These are phyloP conservation scores for Geranium incanum DNA, from an alignment of 441 rosid species.

Conservation along the genomic window DNA sequence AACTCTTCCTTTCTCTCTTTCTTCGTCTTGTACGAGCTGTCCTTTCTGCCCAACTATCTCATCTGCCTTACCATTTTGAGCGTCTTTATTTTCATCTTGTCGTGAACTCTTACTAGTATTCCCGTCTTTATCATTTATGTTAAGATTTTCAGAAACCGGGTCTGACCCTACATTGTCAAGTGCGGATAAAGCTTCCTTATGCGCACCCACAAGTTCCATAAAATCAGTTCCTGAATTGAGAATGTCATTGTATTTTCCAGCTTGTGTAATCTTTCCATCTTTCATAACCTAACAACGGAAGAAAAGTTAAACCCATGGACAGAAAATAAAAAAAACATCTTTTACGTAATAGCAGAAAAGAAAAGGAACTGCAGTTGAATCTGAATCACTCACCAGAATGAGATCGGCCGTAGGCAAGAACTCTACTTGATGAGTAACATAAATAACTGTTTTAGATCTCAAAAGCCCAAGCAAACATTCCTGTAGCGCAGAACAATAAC, in stretches of 20 bases:
- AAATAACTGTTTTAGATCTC: conserved; percentile 46
- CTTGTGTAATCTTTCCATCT: conserved; percentile 74
- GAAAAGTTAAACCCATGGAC: too few species aligned
- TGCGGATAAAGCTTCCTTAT: conserved; percentile 52
- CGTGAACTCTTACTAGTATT: conserved; percentile 19
- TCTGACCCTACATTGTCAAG: conserved; percentile 38
- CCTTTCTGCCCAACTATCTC: conserved; percentile 38
- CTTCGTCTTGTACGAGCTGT: conserved; percentile 86
- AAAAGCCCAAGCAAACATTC: conserved; percentile 50
- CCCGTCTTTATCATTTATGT: conserved; percentile 13
- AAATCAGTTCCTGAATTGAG: conserved; percentile 65
- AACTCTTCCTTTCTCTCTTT: conserved; percentile 85
- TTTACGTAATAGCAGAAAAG: too few species aligned
- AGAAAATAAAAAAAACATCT: too few species aligned
- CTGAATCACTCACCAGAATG: conserved; percentile 41
- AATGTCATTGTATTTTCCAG: conserved; percentile 72
- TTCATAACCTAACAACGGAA: conserved; percentile 89
- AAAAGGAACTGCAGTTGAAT: not conserved
- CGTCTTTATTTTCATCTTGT: conserved; percentile 34
- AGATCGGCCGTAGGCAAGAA: conserved; percentile 60
- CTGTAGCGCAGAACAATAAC: conserved; percentile 20
- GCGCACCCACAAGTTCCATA: conserved; percentile 83
- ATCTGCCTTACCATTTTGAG: conserved; percentile 30
- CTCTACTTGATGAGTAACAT: conserved; percentile 65
- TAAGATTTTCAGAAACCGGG: conserved; percentile 26